Percentiles rank a stretch among this genome's conserved stretches.
These are phyloP conservation scores for Nicotiana noctiflora DNA, from an alignment of 257 asterid species.

Conservation along the genomic window DNA sequence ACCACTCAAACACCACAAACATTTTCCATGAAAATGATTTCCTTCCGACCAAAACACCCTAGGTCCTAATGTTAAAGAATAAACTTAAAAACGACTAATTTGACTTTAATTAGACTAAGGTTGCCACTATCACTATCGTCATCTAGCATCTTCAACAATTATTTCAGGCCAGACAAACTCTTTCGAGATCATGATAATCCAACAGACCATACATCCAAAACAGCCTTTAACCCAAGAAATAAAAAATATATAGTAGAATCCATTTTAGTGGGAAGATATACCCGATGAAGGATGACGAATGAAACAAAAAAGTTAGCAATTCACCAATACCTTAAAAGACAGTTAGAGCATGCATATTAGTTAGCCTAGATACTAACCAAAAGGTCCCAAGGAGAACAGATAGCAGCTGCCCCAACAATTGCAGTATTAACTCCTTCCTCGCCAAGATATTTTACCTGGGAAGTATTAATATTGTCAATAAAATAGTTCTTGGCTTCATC, in stretches of 20 bases:
- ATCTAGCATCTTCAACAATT: neutral
- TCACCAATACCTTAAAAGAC: neutral
- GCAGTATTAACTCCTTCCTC: slow-evolving; percentile 75
- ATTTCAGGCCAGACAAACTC: neutral
- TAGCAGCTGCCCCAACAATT: slow-evolving; percentile 78
- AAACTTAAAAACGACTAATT: neutral
- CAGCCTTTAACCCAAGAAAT: neutral
- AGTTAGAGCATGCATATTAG: neutral
- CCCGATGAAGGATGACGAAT: neutral
- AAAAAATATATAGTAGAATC: neutral
- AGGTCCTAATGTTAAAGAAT: neutral
- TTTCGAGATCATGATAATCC: neutral
- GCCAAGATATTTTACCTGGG: slow-evolving; percentile 70
- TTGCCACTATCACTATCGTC: neutral
- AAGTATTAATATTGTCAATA: neutral
- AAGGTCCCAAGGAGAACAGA: slow-evolving; percentile 97
- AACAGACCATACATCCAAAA: neutral
- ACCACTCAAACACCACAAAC: too few species aligned
- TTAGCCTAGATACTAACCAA: slow-evolving; percentile 43
- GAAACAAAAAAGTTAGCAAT: neutral
- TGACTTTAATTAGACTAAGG: neutral
- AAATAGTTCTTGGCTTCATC: neutral
- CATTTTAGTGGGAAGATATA: neutral
- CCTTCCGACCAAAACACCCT: too few species aligned
- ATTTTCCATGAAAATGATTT: too few species aligned